Conservation (phyloP, 768 basidiomycete species). For the Filobasidium floriforme region DNA sequence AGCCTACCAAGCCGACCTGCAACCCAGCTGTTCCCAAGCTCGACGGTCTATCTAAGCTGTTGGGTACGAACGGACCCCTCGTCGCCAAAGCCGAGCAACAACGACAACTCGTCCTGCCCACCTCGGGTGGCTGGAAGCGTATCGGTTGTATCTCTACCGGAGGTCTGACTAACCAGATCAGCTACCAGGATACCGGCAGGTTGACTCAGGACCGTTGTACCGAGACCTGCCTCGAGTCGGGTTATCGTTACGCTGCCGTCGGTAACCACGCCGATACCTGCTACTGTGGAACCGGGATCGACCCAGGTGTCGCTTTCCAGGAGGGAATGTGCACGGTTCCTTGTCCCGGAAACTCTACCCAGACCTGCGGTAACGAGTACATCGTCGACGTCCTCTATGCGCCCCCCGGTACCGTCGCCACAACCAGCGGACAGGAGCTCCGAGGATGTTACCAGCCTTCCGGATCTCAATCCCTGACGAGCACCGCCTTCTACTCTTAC, state of each 20-base stretch:
- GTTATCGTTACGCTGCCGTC: slow-evolving; percentile 25
- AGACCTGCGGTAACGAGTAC: slow-evolving; percentile 28
- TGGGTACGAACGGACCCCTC: slow-evolving; percentile 29
- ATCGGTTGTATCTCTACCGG: slow-evolving; percentile 27
- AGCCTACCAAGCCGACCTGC: slow-evolving; percentile 33
- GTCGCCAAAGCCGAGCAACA: slow-evolving; percentile 23
- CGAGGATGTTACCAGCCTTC: slow-evolving; percentile 33
- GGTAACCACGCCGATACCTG: slow-evolving; percentile 24
- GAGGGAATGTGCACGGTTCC: slow-evolving; percentile 20
- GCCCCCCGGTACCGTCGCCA: slow-evolving; percentile 13
- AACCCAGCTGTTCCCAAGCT: slow-evolving; percentile 24
- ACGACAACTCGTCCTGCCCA: slow-evolving; percentile 23
- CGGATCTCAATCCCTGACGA: slow-evolving; percentile 21
- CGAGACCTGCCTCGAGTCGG: slow-evolving; percentile 21
- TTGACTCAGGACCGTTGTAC: slow-evolving; percentile 26
- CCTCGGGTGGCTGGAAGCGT: slow-evolving; percentile 30
- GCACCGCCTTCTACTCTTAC: slow-evolving; percentile 28
- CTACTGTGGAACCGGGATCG: slow-evolving; percentile 23
- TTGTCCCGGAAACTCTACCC: slow-evolving; percentile 29
- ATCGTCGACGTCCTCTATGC: slow-evolving; percentile 26
- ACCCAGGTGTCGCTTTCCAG: slow-evolving; percentile 7
- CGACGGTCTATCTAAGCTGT: slow-evolving; percentile 27
- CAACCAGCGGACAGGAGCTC: slow-evolving; percentile 8
- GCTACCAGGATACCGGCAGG: slow-evolving; percentile 22
- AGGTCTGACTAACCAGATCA: slow-evolving; percentile 17